phyloP scores from a whole-genome alignment of 2,329 filamentous ascomycete species.

The Penicillium sp. region DNA sequence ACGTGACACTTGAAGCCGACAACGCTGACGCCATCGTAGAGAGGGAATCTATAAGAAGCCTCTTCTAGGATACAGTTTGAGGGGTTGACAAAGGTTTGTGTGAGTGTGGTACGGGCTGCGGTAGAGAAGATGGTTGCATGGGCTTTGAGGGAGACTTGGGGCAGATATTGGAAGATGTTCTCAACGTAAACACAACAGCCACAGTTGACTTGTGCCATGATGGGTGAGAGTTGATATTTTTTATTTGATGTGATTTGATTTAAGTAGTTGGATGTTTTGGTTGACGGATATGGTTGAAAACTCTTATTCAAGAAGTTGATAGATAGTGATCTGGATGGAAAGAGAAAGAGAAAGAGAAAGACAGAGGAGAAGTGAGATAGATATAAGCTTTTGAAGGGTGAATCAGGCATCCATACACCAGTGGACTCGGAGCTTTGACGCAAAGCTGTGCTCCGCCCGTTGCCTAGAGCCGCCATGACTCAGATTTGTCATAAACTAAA shows the following conservation, averaged over 20 bases:
- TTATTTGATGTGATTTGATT: background rate
- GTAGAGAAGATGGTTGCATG: constrained; percentile 63
- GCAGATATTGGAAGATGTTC: constrained; percentile 50
- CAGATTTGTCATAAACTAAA: background rate
- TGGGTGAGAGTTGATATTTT: background rate
- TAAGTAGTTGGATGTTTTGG: no score
- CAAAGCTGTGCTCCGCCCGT: background rate
- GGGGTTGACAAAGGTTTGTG: constrained; percentile 64
- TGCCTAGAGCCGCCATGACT: background rate
- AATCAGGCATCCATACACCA: background rate
- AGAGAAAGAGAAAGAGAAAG: background rate
- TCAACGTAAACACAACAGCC: constrained; percentile 5
- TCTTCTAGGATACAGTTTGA: constrained; percentile 50
- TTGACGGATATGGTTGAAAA: no score
- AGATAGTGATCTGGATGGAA: background rate
- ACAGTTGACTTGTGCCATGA: background rate
- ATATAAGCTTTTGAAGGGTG: background rate
- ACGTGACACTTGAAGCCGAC: constrained; percentile 67
- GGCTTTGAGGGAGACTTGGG: constrained; percentile 58
- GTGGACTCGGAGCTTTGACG: background rate
- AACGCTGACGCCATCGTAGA: constrained; percentile 71
- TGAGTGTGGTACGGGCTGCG: constrained; percentile 52
- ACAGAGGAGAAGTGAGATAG: background rate
- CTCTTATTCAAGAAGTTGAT: background rate
- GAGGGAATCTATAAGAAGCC: constrained; percentile 67